A percentile compares a stretch with the other conserved stretches of the same genome.
phyloP scores from a whole-genome alignment of 1,139 yeast genomes.

The Candida gigantensis region DNA sequence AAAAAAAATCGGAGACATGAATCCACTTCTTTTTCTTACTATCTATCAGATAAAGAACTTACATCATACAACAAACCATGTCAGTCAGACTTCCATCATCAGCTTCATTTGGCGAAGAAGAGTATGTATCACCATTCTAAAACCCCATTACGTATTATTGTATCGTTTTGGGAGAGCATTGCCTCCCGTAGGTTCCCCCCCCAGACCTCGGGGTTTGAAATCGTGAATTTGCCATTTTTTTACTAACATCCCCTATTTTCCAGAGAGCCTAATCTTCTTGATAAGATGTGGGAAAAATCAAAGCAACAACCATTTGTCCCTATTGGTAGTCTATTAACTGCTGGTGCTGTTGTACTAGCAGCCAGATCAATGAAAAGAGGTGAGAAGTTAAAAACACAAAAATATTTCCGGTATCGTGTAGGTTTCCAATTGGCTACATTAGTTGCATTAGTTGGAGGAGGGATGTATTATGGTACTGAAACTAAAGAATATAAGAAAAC shows the following conservation, averaged over 20 bases:
- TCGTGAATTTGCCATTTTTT: neutral
- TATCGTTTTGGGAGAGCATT: neutral
- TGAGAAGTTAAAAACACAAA: constrained; percentile 73
- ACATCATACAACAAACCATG: too few species aligned
- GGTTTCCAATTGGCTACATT: constrained; percentile 82
- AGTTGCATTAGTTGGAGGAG: constrained; percentile 80
- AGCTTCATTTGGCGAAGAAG: constrained; percentile 24
- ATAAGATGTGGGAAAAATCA: constrained; percentile 40
- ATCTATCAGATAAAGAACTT: too few species aligned
- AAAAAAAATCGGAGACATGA: neutral
- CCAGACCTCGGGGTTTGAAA: constrained; percentile 10
- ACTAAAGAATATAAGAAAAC: constrained; percentile 44
- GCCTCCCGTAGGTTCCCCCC: too few species aligned
- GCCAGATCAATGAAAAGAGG: constrained; percentile 76
- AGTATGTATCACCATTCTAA: constrained; percentile 18
- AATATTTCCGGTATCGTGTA: constrained; percentile 87
- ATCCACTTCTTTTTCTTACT: neutral
- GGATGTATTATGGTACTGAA: constrained; percentile 58
- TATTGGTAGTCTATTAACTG: constrained; percentile 73
- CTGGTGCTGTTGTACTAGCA: constrained; percentile 78
- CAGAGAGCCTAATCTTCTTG: constrained; percentile 33
- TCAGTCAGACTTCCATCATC: constrained; percentile 26
- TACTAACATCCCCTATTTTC: neutral
- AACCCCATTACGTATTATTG: neutral
- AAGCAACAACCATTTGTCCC: constrained; percentile 84